Evolutionary conservation across 164 flowering plant species (phyloP).

Genomic region (Vitis cinerea): DNA sequence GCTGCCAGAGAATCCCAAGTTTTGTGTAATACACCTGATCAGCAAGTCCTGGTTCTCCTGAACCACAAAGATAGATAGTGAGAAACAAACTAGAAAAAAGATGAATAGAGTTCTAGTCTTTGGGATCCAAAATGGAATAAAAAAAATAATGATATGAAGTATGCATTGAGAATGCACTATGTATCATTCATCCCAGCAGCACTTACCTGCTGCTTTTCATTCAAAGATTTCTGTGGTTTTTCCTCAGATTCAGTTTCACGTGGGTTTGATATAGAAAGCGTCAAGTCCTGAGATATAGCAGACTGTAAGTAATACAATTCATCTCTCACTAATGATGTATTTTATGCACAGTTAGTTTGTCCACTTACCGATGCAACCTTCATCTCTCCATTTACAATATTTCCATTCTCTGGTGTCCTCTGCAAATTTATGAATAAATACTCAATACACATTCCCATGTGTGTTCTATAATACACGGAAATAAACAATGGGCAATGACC

Average conservation of each 20-base stretch:
- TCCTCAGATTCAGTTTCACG: slow-evolving; percentile 81
- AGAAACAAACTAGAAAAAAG: neutral
- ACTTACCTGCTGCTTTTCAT: slow-evolving; percentile 87
- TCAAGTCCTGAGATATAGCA: slow-evolving; percentile 49
- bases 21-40: slow-evolving; percentile 82
- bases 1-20: slow-evolving; percentile 85
- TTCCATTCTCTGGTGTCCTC: slow-evolving; percentile 87
- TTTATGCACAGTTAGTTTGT: slow-evolving; percentile 1
- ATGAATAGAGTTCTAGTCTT: too few species aligned
- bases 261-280: slow-evolving; percentile 41
- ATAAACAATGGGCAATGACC: neutral
- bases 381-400: slow-evolving; percentile 64
- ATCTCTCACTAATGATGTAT: neutral
- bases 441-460: slow-evolving; percentile 4
- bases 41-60: slow-evolving; percentile 97
- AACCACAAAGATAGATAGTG: slow-evolving; percentile 10
- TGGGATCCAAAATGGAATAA: neutral
- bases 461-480: neutral
- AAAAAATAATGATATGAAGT: neutral
- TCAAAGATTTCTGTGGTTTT: slow-evolving; percentile 87
- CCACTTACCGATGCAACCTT: slow-evolving; percentile 47
- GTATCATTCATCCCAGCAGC: neutral
- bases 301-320: slow-evolving; percentile 2
- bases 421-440: slow-evolving; percentile 32
- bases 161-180: neutral